Percentiles rank a stretch among this genome's conserved stretches.
phyloP scores from a whole-genome alignment of 306 rosid species.

The Cajanus cajan region DNA sequence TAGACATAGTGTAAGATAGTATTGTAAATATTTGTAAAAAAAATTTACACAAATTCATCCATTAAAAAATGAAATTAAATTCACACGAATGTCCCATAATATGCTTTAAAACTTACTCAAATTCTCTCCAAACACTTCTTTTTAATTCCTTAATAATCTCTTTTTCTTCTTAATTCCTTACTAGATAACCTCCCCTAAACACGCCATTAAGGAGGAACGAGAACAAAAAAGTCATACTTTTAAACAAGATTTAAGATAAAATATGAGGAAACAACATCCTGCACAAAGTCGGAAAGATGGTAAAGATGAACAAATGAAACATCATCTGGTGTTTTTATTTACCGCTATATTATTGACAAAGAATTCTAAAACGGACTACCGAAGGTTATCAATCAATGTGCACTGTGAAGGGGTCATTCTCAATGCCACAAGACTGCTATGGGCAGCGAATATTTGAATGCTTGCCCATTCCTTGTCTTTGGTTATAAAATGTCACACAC shows the following conservation, averaged over 20 bases:
- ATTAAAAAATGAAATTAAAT: too few relatives aligned
- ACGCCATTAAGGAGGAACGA: too few relatives aligned
- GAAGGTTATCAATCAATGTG: constrained; percentile 28
- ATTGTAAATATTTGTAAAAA: too few relatives aligned
- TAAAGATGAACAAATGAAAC: constrained; percentile 20
- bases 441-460: constrained; percentile 21
- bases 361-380: constrained; percentile 29
- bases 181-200: too few relatives aligned
- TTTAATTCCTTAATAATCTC: too few relatives aligned
- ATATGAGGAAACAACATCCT: constrained; percentile 21
- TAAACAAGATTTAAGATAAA: not conserved
- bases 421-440: constrained; percentile 9
- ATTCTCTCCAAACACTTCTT: too few relatives aligned
- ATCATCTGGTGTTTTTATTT: constrained; percentile 33
- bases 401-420: not conserved
- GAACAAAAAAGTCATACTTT: too few relatives aligned
- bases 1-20: too few relatives aligned
- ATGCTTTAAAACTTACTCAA: too few relatives aligned
- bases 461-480: constrained; percentile 33
- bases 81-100: too few relatives aligned
- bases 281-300: constrained; percentile 10
- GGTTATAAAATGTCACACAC: constrained; percentile 16
- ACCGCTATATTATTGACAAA: constrained; percentile 33
- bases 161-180: too few relatives aligned
- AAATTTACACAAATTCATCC: too few relatives aligned